These are phyloP conservation scores for Solanum paucissectum DNA, from an alignment of 257 asterid species.

Conservation along the genomic window DNA sequence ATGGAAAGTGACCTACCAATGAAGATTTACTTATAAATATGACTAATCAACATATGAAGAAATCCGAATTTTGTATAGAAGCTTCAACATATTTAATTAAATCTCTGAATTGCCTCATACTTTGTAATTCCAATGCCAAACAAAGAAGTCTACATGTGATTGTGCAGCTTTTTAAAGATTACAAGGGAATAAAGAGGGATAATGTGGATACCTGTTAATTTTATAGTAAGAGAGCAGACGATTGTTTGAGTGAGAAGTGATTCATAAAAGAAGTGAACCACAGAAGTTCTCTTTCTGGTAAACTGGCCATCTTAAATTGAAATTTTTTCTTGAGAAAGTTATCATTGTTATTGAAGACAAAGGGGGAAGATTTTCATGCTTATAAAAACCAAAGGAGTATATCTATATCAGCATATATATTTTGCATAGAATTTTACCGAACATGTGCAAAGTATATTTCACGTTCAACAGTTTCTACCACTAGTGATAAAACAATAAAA, in stretches of 20 bases:
- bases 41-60: neutral
- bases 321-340: neutral
- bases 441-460: neutral
- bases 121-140: neutral
- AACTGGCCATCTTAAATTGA: neutral
- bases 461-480: neutral
- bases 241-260: neutral
- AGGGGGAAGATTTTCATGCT: neutral
- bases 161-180: neutral
- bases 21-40: neutral
- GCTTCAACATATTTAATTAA: neutral
- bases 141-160: neutral
- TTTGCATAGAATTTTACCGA: neutral
- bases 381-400: neutral
- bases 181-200: neutral
- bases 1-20: neutral
- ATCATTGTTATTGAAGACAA: neutral
- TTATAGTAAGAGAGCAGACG: neutral
- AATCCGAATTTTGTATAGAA: neutral
- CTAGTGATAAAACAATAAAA: neutral
- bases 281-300: neutral
- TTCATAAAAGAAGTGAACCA: neutral
- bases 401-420: neutral
- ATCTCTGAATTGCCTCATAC: neutral
- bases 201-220: neutral